Conservation (phyloP, 129 eudicot species). For the Oenanthe sinensis region DNA sequence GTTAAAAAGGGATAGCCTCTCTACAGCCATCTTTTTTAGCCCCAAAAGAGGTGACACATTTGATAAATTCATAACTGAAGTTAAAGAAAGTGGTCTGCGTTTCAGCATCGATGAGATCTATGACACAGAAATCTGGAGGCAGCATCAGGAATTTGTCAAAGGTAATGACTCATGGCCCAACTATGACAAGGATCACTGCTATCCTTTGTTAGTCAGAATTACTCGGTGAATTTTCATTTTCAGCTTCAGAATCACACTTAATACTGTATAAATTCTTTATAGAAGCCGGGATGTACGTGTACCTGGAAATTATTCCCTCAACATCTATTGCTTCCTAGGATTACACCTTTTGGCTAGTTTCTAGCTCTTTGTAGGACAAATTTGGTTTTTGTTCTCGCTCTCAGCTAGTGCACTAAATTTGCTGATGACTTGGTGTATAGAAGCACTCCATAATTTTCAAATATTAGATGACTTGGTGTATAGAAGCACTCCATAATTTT, state of each 20-base stretch:
- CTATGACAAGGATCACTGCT: slow-evolving; percentile 86
- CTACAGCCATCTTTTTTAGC: slow-evolving; percentile 77
- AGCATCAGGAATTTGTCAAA: slow-evolving; percentile 33
- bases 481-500: not conserved
- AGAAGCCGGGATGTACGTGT: not conserved
- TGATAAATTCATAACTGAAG: slow-evolving; percentile 49
- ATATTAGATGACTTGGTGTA: not conserved
- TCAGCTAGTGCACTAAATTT: not conserved
- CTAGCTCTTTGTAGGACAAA: slow-evolving; percentile 2
- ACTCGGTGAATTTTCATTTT: slow-evolving; percentile 31
- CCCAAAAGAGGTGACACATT: slow-evolving; percentile 69
- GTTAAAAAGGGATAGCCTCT: slow-evolving; percentile 54
- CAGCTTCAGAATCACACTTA: not conserved
- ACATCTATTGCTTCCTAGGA: not conserved
- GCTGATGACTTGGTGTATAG: slow-evolving; percentile 2
- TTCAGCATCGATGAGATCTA: slow-evolving; percentile 59
- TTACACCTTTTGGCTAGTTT: not conserved
- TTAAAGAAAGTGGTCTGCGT: slow-evolving; percentile 39
- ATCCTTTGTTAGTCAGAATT: slow-evolving; percentile 62
- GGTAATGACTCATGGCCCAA: slow-evolving; percentile 65
- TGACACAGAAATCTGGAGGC: slow-evolving; percentile 46
- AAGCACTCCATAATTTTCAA: not conserved
- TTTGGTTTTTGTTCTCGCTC: not conserved
- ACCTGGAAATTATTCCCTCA: not conserved
- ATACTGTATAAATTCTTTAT: not conserved